Evolutionary conservation across 306 rosid species (phyloP), one percentile per base, ranked within the genome.

Genomic region (Hippophae rhamnoides): DNA sequence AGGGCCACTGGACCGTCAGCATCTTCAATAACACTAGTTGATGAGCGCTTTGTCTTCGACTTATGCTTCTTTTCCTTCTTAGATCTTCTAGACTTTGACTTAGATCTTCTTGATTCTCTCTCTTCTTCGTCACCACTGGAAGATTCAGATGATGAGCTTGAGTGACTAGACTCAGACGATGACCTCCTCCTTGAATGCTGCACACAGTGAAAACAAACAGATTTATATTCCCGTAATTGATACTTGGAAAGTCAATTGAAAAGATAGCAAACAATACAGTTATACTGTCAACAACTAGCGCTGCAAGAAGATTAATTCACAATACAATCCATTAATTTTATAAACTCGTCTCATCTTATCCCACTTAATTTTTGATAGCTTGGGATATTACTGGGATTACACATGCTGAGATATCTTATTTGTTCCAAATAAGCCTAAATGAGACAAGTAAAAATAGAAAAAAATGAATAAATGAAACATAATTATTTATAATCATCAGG

Each of bases 111-210:
- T 18, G 95, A 77, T 40, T 67, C 82, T 67, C 72, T 86, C 70
- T 83, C 92, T 27, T 87, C 87, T 38, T 80, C 89, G 38, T 85
- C 95, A 54, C 89, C 77, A 47, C 90, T 77, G 44, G 82, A 85
- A 52, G 81, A 76, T 56, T 82, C 81, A 2, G 81, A 77, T 9
- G 85, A 81, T 41, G 95, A 93, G 26, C 77, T 69, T 6, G 93
- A 82, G 41, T 89, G 80, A 82, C 88, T 80, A 46, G 94, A 82
- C 63, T 73, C 83, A 1, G 93, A 92, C 8, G 86, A 82, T 10
- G 86, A 82, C 67, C 82, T 89, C 76, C 78, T 77, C 67, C 86
- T 88, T 61, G 97, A 84, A 74, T 86, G 94, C 99, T 93, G 61
- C 78, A 72, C 57, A 14, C 47, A 54, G 63, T 61, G 47, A 56